These are phyloP conservation scores for Podosphaera xanthii DNA, from an alignment of 2,329 filamentous ascomycete genomes.

Conservation along the genomic window DNA sequence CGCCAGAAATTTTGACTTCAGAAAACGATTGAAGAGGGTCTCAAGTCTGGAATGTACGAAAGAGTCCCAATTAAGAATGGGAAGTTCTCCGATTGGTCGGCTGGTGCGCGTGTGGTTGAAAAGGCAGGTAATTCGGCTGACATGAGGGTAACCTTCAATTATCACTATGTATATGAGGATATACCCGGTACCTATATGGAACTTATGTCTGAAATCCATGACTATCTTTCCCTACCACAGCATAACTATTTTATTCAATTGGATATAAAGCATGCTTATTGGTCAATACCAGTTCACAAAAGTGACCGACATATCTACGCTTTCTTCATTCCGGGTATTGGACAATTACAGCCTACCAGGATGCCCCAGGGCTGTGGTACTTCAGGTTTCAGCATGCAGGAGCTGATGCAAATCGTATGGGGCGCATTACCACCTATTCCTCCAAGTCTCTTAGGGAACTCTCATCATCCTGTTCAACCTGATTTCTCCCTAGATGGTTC, in stretches of 20 bases:
- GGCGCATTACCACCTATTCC: background rate
- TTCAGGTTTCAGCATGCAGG: background rate
- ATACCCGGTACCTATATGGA: background rate
- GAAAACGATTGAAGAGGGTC: background rate
- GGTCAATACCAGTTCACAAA: background rate
- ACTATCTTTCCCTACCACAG: constrained; percentile 1
- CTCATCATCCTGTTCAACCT: background rate
- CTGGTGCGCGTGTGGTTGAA: background rate
- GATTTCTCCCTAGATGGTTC: background rate
- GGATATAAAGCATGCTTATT: constrained; percentile 1
- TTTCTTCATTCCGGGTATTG: background rate
- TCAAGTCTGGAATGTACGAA: background rate
- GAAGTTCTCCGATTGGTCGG: background rate
- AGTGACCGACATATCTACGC: background rate
- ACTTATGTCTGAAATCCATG: background rate
- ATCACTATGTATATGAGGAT: constrained; percentile 1
- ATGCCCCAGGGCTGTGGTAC: constrained; percentile 1
- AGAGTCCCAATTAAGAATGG: constrained; percentile 1
- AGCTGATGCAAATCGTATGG: constrained; percentile 1
- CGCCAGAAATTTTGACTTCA: constrained; percentile 1
- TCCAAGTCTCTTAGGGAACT: background rate
- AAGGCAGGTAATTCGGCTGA: background rate
- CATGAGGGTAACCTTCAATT: constrained; percentile 3
- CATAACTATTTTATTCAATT: constrained; percentile 1
- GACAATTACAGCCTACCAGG: background rate